A percentile compares a stretch with the other conserved stretches of the same genome.
Conservation (phyloP, 257 asterid species). For the Nicotiana tomentosiformis region DNA sequence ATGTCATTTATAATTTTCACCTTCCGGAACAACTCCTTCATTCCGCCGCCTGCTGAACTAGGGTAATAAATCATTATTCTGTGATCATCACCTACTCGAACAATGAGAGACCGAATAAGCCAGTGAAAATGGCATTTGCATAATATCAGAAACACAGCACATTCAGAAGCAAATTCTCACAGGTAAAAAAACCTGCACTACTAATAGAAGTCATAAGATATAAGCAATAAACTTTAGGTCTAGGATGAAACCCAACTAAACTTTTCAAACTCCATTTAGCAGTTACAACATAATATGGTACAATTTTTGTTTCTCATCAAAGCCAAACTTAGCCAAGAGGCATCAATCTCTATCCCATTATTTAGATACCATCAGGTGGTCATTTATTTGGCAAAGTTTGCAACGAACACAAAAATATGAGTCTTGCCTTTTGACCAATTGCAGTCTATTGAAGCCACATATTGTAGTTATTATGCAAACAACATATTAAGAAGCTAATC, state of each 20-base stretch:
- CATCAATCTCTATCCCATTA: not conserved
- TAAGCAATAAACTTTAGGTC: not conserved
- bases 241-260: not conserved
- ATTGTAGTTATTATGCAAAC: not conserved
- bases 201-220: not conserved
- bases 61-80: slow-evolving; percentile 97
- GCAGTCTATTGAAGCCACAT: not conserved
- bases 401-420: not conserved
- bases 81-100: slow-evolving; percentile 85
- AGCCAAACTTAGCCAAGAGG: not conserved
- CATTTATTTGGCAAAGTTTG: not conserved
- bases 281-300: not conserved
- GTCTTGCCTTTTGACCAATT: not conserved
- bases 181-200: not conserved
- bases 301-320: not conserved
- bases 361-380: not conserved
- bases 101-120: slow-evolving; percentile 13
- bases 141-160: not conserved
- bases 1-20: slow-evolving; percentile 23
- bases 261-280: not conserved
- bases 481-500: not conserved
- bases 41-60: slow-evolving; percentile 98
- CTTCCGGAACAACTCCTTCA: slow-evolving; percentile 96
- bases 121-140: not conserved
- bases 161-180: not conserved